phyloP scores from a whole-genome alignment of 2,329 filamentous ascomycete species.

The Verticillium nonalfalfae region DNA sequence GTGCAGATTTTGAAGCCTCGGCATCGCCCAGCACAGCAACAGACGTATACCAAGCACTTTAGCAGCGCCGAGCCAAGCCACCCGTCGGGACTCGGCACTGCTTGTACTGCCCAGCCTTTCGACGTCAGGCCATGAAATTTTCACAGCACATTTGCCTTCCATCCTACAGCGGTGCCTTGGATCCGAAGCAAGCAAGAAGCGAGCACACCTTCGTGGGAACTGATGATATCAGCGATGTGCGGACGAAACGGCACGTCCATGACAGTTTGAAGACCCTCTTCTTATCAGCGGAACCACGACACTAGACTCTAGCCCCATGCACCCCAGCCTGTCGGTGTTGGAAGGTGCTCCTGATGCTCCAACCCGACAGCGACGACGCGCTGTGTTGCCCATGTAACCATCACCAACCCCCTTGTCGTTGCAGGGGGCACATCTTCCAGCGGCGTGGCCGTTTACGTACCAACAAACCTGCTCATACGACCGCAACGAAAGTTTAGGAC shows the following conservation, averaged over 20 bases:
- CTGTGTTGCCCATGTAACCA: not conserved
- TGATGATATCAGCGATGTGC: not conserved
- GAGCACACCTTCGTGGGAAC: not conserved
- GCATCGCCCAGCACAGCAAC: not conserved
- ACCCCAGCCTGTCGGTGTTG: not conserved
- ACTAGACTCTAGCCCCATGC: not conserved
- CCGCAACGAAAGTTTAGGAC: not conserved
- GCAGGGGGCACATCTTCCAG: not conserved
- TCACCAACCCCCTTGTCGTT: not conserved
- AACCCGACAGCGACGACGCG: not conserved
- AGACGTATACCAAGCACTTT: not conserved
- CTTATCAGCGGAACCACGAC: not conserved
- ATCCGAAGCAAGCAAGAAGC: not conserved
- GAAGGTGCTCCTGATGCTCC: not conserved
- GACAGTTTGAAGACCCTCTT: not conserved
- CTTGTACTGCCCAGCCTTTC: not conserved
- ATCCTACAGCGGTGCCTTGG: not conserved
- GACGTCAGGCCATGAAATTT: not conserved
- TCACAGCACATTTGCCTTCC: not conserved
- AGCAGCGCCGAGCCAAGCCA: not conserved
- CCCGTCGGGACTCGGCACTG: not conserved
- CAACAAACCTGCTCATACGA: not conserved
- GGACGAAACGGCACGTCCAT: not conserved
- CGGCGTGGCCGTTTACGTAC: not conserved
- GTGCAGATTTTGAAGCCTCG: not conserved